Conservation (phyloP, 129 eudicot genomes). For the Tanacetum coccineum region DNA sequence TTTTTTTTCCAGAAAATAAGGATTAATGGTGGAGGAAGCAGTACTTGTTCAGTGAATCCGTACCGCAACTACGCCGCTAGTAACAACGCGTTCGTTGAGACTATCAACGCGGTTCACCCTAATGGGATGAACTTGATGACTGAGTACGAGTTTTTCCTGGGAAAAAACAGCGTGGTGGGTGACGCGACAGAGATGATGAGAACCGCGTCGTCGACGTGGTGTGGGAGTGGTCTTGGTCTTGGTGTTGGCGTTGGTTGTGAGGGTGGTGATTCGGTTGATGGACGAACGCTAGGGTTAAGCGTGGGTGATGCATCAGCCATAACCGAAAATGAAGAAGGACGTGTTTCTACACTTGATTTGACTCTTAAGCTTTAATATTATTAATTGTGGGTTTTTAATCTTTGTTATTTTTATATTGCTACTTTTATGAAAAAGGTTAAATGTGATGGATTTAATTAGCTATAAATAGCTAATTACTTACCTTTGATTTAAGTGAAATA, state of each 20-base stretch:
- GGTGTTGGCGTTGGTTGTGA: slow-evolving; percentile 1
- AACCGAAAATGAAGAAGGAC: slow-evolving; percentile 29
- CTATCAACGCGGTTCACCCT: slow-evolving; percentile 16
- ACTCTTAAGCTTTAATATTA: no score
- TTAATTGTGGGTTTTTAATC: no score
- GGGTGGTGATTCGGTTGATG: slow-evolving; percentile 13
- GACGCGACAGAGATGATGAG: slow-evolving; percentile 24
- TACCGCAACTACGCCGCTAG: slow-evolving; percentile 5
- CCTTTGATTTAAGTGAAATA: no score
- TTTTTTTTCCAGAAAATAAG: slow-evolving; percentile 42
- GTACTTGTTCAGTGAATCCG: slow-evolving; percentile 15
- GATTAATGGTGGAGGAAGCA: slow-evolving; percentile 39
- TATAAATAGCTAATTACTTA: no score
- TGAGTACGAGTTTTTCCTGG: slow-evolving; percentile 77
- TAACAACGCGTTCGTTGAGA: slow-evolving; percentile 12
- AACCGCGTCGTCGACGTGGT: slow-evolving; percentile 30
- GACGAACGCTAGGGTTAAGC: slow-evolving; percentile 25
- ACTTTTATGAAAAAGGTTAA: no score
- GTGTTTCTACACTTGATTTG: no score
- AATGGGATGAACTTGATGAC: slow-evolving; percentile 41
- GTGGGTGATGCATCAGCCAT: slow-evolving; percentile 27
- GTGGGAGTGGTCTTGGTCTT: background rate
- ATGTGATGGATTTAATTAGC: no score
- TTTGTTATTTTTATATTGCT: no score
- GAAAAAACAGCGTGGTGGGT: slow-evolving; percentile 22